These are phyloP conservation scores for Colletotrichum destructivum DNA, from an alignment of 2,329 filamentous ascomycete species.

Conservation along the genomic window DNA sequence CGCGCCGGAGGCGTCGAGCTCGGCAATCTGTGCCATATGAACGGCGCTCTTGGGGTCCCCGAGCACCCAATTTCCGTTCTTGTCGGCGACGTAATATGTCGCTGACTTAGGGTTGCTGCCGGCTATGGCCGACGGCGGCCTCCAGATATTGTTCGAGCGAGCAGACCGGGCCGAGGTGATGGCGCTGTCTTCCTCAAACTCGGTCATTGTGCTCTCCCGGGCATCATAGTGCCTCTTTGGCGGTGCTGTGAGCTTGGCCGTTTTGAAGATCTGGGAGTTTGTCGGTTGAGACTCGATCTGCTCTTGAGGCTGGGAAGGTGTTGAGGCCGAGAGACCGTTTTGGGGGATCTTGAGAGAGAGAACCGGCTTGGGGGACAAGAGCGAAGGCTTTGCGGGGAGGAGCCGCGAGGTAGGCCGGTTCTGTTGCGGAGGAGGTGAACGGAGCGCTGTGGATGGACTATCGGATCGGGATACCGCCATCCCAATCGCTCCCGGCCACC, in stretches of 20 bases:
- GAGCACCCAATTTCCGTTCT: constrained; percentile 68
- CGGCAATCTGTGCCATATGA: constrained; percentile 46
- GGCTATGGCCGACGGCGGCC: constrained; percentile 58
- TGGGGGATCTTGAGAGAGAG: constrained; percentile 58
- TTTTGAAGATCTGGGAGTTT: constrained; percentile 38
- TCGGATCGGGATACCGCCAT: constrained; percentile 58
- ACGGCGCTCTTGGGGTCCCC: constrained; percentile 53
- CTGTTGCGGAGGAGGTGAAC: constrained; percentile 28
- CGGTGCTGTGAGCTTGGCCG: constrained; percentile 40
- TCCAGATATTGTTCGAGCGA: constrained; percentile 63
- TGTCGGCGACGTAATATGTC: constrained; percentile 66
- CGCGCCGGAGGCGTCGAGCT: constrained; percentile 45
- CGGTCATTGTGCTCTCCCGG: constrained; percentile 63
- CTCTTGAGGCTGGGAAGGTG: constrained; percentile 19
- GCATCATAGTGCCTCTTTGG: constrained; percentile 43
- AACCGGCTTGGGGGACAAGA: constrained; percentile 55
- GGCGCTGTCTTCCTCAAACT: constrained; percentile 68
- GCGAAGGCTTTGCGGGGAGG: constrained; percentile 56
- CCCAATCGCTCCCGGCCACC: constrained; percentile 58
- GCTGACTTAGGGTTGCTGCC: constrained; percentile 59
- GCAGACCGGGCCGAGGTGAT: constrained; percentile 48
- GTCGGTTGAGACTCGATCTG: constrained; percentile 37
- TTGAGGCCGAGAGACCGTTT: constrained; percentile 26
- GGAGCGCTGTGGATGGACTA: constrained; percentile 44
- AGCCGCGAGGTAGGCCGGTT: constrained; percentile 58